Base-by-base conservation (phyloP, 2,329 filamentous ascomycete species). In the Laburnicola sp. region DNA sequence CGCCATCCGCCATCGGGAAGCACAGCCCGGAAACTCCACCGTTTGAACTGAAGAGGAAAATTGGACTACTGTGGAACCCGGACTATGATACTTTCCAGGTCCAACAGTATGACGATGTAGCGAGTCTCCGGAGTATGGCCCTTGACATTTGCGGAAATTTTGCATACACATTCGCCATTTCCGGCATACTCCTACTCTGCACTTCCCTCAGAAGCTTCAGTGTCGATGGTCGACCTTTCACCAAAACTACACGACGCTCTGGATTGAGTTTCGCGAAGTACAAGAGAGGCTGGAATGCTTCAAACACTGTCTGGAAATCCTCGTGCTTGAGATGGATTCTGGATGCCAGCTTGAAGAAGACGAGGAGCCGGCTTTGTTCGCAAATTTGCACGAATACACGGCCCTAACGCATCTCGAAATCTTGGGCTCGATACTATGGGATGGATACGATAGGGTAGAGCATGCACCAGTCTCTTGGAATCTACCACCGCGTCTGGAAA, bases 351-450 rank as follows among this genome's bases (percentile, higher is more conserved):
- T 56, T 16, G 28, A 46, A 2, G 49, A 60, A 16, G 46, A 56
- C 2, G 30, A 36, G 30, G 32, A 28, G 3, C 47, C 60, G 4
- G 54, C 52, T 4, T 31, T 54, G 0, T 44, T 62, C 5, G 57
- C 59, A 10, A 57, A 38, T 32, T 39, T 63, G 9, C 52, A 46
- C 7, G 39, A 50, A 2, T 63, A 57, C 25, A 35, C 36, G 9
- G 38, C 25, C 4, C 45, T 63, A 16, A 54, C 43, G 25, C 38
- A 59, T 35, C 38, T 63, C 3, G 49, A 60, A 7, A 54, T 60
- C 1, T 52, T 54, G 3, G 57, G 53, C 2, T 50, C 60, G n/a
- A 56, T 57, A 1, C 54, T 63, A 6, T 60, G 51, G 53, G 50
- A 48, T 11, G 59, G 62, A 26, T 45, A 46, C 21, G 42, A 52